These are phyloP conservation scores for Falciphora oryzae DNA, from an alignment of 2,329 filamentous ascomycete species.

Conservation along the genomic window DNA sequence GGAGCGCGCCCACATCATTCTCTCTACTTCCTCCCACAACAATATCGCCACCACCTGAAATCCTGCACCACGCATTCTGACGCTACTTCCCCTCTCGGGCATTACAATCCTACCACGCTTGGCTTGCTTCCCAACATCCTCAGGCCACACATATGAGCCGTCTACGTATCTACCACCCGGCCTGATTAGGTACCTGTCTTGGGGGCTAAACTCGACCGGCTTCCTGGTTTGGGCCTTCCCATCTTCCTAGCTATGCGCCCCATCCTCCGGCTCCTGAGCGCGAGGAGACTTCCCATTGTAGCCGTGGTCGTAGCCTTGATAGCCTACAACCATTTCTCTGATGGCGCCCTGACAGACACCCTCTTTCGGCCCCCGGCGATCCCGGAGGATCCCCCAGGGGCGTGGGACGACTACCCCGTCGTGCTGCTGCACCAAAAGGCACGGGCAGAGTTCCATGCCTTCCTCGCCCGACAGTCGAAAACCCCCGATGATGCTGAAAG, in stretches of 20 bases:
- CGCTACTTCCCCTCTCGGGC: neutral
- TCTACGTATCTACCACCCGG: too few species aligned
- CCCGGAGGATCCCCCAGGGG: neutral
- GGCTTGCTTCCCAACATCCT: neutral
- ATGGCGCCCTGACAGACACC: neutral
- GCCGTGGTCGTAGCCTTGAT: neutral
- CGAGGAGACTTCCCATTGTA: neutral
- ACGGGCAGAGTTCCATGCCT: neutral
- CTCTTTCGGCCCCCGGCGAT: neutral
- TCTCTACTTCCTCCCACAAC: neutral
- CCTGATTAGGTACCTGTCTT: too few species aligned
- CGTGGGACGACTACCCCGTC: neutral
- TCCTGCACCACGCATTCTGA: neutral
- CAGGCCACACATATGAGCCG: too few species aligned
- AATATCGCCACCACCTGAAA: neutral
- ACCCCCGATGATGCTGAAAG: neutral
- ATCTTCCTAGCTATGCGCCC: neutral
- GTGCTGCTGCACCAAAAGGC: conserved; percentile 1
- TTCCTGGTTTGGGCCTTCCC: neutral
- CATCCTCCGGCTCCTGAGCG: neutral
- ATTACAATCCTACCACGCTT: neutral
- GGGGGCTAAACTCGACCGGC: too few species aligned
- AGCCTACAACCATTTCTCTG: conserved; percentile 2
- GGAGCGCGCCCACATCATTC: neutral
- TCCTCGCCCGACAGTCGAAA: neutral